Base-by-base conservation (phyloP, 1,284 basidiomycete genomes). In the Irpex sp. region DNA sequence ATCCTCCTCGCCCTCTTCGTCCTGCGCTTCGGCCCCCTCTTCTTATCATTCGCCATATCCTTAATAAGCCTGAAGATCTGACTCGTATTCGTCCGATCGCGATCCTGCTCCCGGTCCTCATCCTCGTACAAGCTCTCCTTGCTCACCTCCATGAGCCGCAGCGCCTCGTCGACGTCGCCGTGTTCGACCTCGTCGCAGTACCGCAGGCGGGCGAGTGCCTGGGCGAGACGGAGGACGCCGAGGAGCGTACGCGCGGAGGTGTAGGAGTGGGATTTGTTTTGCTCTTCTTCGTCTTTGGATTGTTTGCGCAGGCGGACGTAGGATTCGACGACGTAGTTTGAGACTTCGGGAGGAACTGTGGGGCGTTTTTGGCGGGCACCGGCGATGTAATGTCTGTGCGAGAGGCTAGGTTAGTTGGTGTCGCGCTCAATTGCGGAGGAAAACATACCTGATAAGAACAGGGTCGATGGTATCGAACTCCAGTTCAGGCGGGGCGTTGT, bases 341-440 rank as follows among this genome's bases (percentile, higher is more conserved):
- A 97, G 59, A 99, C 94, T 54, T 86, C 82, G 11, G 85, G 84
- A 4, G 94, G 92, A 2, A 99, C 95, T 15, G 87, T 87, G 0
- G 97, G 97, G 26, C 97, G 88, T 66, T 89, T 87, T 71, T 89
- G 86, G 33, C 97, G 90, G n/a, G 97, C 97, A 59, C 87, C 82
- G 6, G 96, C 97, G 69, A 99, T 98, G 76, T 97, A 99, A 74
- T 98, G 95, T 66, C n/a, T n/a, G n/a, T n/a, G n/a, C n/a, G n/a
- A n/a, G n/a, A n/a, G n/a, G n/a, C n/a, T n/a, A n/a, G n/a, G n/a
- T n/a, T n/a, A n/a, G n/a, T n/a, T n/a, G n/a, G n/a, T n/a, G n/a
- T n/a, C n/a, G n/a, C n/a, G n/a, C n/a, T n/a, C n/a, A n/a, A n/a
- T n/a, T n/a, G n/a, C n/a, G n/a, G n/a, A n/a, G n/a, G n/a, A n/a